These are phyloP conservation scores for Galerina marginata DNA, from an alignment of 768 basidiomycete genomes.

Conservation along the genomic window DNA sequence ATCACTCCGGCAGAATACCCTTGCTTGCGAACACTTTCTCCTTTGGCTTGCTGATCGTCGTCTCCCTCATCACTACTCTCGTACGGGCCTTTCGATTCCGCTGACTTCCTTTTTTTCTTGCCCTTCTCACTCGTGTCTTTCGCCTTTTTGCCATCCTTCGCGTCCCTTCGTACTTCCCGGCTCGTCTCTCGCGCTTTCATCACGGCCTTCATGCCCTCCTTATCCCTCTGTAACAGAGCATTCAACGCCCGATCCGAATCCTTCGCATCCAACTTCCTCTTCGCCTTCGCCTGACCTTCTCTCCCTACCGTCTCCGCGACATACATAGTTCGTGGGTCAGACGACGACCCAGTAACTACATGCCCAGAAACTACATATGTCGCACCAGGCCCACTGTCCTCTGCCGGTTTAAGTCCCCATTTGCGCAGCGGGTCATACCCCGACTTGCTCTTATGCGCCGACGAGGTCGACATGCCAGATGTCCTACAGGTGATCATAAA, in stretches of 20 bases:
- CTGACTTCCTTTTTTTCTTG: slow-evolving; percentile 15
- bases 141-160: slow-evolving; percentile 14
- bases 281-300: slow-evolving; percentile 78
- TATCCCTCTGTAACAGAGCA: slow-evolving; percentile 64
- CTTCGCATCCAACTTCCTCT: slow-evolving; percentile 60
- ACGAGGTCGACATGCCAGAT: slow-evolving; percentile 65
- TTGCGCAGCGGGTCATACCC: slow-evolving; percentile 73
- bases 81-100: slow-evolving; percentile 7
- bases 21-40: slow-evolving; percentile 16
- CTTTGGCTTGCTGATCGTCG: slow-evolving; percentile 21
- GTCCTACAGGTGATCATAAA: slow-evolving; percentile 51
- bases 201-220: slow-evolving; percentile 69
- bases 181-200: slow-evolving; percentile 57
- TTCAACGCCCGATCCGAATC: slow-evolving; percentile 69
- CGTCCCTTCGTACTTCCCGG: slow-evolving; percentile 23
- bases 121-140: slow-evolving; percentile 21
- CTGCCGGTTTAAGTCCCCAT: slow-evolving; percentile 73
- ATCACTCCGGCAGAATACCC: slow-evolving; percentile 71
- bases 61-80: slow-evolving; percentile 15
- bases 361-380: slow-evolving; percentile 88
- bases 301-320: slow-evolving; percentile 77
- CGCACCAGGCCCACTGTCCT: slow-evolving; percentile 40
- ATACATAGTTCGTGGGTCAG: slow-evolving; percentile 51
- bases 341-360: slow-evolving; percentile 56
- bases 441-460: slow-evolving; percentile 56